Evolutionary conservation across 148 eudicot genomes (phyloP).

Genomic region (Rhododendron henanense): DNA sequence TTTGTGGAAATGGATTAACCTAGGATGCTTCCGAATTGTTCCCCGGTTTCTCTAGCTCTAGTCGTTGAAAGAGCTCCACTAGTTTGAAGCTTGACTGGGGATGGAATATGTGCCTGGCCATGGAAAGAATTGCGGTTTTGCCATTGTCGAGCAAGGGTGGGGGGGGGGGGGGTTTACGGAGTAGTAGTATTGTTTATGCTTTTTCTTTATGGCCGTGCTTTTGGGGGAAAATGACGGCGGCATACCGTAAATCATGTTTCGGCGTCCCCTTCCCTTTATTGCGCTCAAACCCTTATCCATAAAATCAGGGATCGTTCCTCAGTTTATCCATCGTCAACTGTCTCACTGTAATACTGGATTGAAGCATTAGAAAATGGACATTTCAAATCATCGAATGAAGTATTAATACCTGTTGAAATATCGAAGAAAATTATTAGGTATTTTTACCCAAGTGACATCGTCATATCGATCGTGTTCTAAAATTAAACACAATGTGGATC

Average conservation of each 20-base stretch:
- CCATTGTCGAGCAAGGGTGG: not conserved
- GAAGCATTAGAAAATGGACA: not conserved
- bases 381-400: not conserved
- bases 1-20: not conserved
- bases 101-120: not conserved
- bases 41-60: not conserved
- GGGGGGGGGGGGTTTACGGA: not conserved
- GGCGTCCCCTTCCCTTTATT: not conserved
- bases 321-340: not conserved
- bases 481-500: not conserved
- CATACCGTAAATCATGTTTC: not conserved
- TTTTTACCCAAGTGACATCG: not conserved
- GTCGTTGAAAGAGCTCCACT: not conserved
- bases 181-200: not conserved
- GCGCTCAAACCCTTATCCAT: not conserved
- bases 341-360: not conserved
- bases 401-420: not conserved
- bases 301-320: not conserved
- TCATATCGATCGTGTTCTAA: not conserved
- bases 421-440: not conserved
- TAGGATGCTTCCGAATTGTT: conserved; percentile 8
- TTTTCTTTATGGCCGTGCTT: not conserved
- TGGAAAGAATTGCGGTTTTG: not conserved
- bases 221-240: not conserved
- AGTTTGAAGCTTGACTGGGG: not conserved